Base-by-base conservation (phyloP, 2,329 filamentous ascomycete species). In the Sclerotinia sclerotiorum region DNA sequence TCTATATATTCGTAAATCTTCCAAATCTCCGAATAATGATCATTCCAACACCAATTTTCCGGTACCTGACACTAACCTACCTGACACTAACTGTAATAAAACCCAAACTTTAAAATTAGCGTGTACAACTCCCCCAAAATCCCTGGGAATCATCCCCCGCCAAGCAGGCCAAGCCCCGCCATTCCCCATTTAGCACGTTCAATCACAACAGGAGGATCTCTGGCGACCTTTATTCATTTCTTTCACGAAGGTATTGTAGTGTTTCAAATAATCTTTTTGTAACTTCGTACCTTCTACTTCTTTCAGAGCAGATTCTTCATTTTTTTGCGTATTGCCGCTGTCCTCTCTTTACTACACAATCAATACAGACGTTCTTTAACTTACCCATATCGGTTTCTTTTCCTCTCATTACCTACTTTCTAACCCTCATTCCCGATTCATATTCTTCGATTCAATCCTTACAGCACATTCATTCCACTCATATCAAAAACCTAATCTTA, bases 21-120 rank as follows among this genome's bases (percentile, higher is more conserved):
- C 39, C 13, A 42, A 42, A 15, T 42, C 13, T 42, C 39, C 13
- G 39, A 42, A 11, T 2, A 42, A 42, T 42, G 13, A 42, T 2
- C 39, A 27, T 7, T 29, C 29, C 6, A 54, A 6, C 51, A 7
- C 5, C 57, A 21, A 39, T 8, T 21, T 15, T 61, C 57, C 19
- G 42, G 42, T 61, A 61, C 57, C 57, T 61, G 57, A 32, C 57
- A 60, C 57, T 60, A 60, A 60, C 29, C n/a, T 61, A 61, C 57
- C 57, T 61, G 57, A 32, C 57, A 60, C 57, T 60, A 60, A 60
- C 29, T n/a, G n/a, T n/a, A n/a, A n/a, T n/a, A 29, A 29, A 29
- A 29, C 29, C 29, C 1, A 48, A 64, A 52, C 48, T 42, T 48
- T 64, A 42, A 54, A 52, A 51, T 64, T 64, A 63, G 60, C 29